phyloP scores from a whole-genome alignment of 768 basidiomycete species.

The Pisolithus orientalis region DNA sequence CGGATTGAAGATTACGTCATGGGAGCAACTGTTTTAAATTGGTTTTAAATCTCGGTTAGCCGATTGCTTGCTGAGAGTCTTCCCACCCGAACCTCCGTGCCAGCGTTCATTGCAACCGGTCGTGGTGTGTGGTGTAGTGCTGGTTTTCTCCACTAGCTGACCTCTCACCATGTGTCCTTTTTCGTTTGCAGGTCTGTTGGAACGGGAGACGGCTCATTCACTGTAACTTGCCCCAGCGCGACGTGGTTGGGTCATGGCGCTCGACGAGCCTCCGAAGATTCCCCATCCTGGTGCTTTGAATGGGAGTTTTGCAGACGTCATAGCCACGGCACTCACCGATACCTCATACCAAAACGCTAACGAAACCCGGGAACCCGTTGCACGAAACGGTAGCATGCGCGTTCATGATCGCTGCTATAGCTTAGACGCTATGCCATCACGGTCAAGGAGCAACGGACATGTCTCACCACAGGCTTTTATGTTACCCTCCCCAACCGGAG shows the following conservation, averaged over 20 bases:
- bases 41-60: too few relatives aligned
- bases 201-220: too few relatives aligned
- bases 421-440: background rate
- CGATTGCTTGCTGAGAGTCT: too few relatives aligned
- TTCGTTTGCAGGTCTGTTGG: too few relatives aligned
- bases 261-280: background rate
- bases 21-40: too few relatives aligned
- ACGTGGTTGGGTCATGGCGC: conserved; percentile 6
- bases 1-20: too few relatives aligned
- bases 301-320: conserved; percentile 7
- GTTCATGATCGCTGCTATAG: background rate
- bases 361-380: background rate
- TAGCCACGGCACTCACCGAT: conserved; percentile 2
- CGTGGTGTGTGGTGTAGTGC: too few relatives aligned
- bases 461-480: conserved; percentile 8
- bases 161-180: too few relatives aligned
- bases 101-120: too few relatives aligned
- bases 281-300: background rate
- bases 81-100: too few relatives aligned
- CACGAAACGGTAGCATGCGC: background rate
- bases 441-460: conserved; percentile 8
- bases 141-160: too few relatives aligned
- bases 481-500: conserved; percentile 5
- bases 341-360: background rate
- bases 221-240: too few relatives aligned